Conservation (phyloP, 2,329 filamentous ascomycete species). For the Erysiphe pulchra region DNA sequence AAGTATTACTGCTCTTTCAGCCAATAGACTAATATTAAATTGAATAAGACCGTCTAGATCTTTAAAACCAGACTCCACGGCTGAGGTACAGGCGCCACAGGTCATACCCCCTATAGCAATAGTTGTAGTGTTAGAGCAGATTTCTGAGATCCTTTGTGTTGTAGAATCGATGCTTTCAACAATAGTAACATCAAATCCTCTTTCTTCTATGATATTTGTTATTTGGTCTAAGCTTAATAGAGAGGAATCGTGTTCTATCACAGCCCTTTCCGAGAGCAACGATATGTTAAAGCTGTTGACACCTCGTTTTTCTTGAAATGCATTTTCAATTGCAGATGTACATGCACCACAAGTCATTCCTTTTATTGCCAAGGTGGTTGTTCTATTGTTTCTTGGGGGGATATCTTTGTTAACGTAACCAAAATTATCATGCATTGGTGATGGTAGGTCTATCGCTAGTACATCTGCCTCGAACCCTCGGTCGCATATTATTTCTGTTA, state of each 20-base stretch:
- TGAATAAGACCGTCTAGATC: constrained; percentile 52
- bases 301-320: constrained; percentile 48
- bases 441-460: constrained; percentile 54
- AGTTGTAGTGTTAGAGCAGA: constrained; percentile 33
- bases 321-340: constrained; percentile 61
- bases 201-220: constrained; percentile 34
- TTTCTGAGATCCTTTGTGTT: constrained; percentile 9
- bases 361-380: constrained; percentile 34
- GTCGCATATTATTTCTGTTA: constrained; percentile 74
- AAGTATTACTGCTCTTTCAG: constrained; percentile 69
- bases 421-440: constrained; percentile 18
- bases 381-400: constrained; percentile 9
- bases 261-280: constrained; percentile 58
- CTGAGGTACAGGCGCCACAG: constrained; percentile 84
- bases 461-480: constrained; percentile 76
- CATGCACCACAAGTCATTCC: constrained; percentile 87
- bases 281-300: constrained; percentile 61
- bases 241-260: constrained; percentile 50
- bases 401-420: constrained; percentile 13
- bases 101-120: constrained; percentile 92
- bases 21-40: constrained; percentile 86
- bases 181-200: constrained; percentile 60
- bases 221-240: constrained; percentile 25
- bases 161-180: constrained; percentile 37
- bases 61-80: constrained; percentile 62